Conservation (phyloP, 805 yeast genomes). For the Kodamaea restingae region DNA sequence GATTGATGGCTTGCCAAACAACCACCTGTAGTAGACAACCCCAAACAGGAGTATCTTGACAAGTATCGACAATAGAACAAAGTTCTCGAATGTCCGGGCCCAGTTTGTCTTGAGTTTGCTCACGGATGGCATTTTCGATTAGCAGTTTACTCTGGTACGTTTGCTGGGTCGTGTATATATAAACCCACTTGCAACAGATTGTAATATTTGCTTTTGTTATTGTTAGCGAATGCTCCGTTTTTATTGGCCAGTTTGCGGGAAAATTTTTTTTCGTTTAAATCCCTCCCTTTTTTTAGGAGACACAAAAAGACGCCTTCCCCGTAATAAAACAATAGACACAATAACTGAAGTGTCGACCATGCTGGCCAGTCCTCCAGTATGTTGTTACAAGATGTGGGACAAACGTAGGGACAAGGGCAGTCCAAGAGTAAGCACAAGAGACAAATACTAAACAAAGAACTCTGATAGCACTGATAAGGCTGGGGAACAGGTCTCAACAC, state of each 20-base stretch:
- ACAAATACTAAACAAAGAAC: too few species aligned
- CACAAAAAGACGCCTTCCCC: constrained; percentile 1
- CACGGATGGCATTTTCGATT: constrained; percentile 1
- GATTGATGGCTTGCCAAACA: not conserved
- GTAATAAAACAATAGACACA: not conserved
- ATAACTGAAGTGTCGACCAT: too few species aligned
- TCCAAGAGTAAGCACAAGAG: too few species aligned
- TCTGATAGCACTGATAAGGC: too few species aligned
- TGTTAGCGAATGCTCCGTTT: constrained; percentile 1
- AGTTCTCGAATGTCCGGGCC: constrained; percentile 8
- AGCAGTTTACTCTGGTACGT: not conserved
- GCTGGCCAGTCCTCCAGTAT: too few species aligned
- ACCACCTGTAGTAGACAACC: constrained; percentile 6
- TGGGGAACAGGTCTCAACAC: too few species aligned
- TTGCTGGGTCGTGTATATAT: constrained; percentile 1
- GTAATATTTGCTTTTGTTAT: constrained; percentile 2
- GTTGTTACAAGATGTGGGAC: too few species aligned
- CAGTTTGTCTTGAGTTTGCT: constrained; percentile 6
- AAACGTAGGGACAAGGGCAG: too few species aligned
- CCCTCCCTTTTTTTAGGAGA: constrained; percentile 3
- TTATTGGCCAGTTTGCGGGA: constrained; percentile 4
- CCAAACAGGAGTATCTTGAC: constrained; percentile 9
- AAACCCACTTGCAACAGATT: not conserved
- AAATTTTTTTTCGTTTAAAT: constrained; percentile 4
- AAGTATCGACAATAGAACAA: constrained; percentile 9